phyloP scores from a whole-genome alignment of 371 early-diverging fungal genomes.

The Mortierella sp. region DNA sequence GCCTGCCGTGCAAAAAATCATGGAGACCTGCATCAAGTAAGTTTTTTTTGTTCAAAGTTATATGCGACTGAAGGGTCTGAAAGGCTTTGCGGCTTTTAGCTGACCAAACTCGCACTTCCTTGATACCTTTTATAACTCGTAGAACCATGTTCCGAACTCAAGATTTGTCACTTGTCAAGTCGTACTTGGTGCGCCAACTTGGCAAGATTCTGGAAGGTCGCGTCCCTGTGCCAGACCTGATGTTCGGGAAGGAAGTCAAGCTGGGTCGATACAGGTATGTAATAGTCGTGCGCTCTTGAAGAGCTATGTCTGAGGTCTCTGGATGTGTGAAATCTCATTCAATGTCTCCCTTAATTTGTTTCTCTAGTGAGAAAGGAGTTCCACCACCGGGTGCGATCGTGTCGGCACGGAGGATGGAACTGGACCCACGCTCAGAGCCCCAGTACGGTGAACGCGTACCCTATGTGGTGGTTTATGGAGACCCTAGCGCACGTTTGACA shows the following conservation, averaged over 20 bases:
- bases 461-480: slow-evolving; percentile 84
- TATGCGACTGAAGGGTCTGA: not conserved
- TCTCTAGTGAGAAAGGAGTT: slow-evolving; percentile 30
- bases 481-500: slow-evolving; percentile 74
- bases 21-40: slow-evolving; percentile 84
- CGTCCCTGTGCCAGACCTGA: slow-evolving; percentile 81
- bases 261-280: slow-evolving; percentile 76
- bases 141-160: slow-evolving; percentile 85
- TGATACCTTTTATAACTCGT: not conserved
- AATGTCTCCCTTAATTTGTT: not conserved
- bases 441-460: slow-evolving; percentile 93
- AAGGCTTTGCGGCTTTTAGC: not conserved
- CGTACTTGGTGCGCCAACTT: slow-evolving; percentile 79
- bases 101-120: not conserved
- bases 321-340: not conserved
- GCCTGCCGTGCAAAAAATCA: slow-evolving; percentile 80
- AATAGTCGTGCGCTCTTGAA: not conserved
- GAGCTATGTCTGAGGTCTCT: not conserved
- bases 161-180: slow-evolving; percentile 85
- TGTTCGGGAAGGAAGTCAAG: slow-evolving; percentile 89
- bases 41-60: slow-evolving; percentile 12
- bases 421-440: slow-evolving; percentile 82
- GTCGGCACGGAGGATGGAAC: slow-evolving; percentile 73
- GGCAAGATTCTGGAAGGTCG: slow-evolving; percentile 77
- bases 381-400: slow-evolving; percentile 86